phyloP scores from a whole-genome alignment of 176 grass and related monocot species.

The Thalia dealbata region DNA sequence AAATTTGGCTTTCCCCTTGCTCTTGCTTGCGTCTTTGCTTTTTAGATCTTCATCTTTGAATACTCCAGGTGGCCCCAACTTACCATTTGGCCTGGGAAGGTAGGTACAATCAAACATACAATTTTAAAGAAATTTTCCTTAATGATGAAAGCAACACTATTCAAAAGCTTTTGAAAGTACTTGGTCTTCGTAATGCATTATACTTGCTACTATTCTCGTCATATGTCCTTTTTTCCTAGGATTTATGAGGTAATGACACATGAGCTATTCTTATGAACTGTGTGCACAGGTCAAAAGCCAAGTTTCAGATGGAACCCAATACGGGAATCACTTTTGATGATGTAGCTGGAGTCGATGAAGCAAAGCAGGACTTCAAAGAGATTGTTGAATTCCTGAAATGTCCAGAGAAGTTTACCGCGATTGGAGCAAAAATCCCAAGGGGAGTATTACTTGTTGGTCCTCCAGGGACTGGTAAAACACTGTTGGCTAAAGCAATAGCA shows the following conservation, averaged over 20 bases:
- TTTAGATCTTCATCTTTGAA: conserved; percentile 26
- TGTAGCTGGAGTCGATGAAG: conserved; percentile 70
- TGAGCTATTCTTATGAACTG: not conserved
- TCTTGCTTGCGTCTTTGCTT: conserved; percentile 46
- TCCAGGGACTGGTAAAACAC: conserved; percentile 61
- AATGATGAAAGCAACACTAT: not conserved
- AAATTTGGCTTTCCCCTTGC: conserved; percentile 46
- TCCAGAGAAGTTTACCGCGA: conserved; percentile 55
- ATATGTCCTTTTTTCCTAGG: too few species aligned
- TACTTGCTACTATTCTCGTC: too few species aligned
- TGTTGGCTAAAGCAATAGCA: conserved; percentile 69
- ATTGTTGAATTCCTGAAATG: conserved; percentile 65
- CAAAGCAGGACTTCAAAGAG: conserved; percentile 82
- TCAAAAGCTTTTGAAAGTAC: not conserved
- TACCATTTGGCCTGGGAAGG: conserved; percentile 62
- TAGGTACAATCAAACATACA: not conserved
- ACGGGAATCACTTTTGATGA: conserved; percentile 80
- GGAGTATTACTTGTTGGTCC: conserved; percentile 57
- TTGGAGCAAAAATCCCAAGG: conserved; percentile 57
- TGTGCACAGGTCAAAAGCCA: conserved; percentile 45
- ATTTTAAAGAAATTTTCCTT: not conserved
- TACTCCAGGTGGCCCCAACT: conserved; percentile 23
- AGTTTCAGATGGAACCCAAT: conserved; percentile 87
- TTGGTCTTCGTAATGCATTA: too few species aligned
- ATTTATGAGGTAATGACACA: not conserved